These are phyloP conservation scores for Chaetoceros tenuissimus DNA, from an alignment of 108 stramenopile species.

Conservation along the genomic window DNA sequence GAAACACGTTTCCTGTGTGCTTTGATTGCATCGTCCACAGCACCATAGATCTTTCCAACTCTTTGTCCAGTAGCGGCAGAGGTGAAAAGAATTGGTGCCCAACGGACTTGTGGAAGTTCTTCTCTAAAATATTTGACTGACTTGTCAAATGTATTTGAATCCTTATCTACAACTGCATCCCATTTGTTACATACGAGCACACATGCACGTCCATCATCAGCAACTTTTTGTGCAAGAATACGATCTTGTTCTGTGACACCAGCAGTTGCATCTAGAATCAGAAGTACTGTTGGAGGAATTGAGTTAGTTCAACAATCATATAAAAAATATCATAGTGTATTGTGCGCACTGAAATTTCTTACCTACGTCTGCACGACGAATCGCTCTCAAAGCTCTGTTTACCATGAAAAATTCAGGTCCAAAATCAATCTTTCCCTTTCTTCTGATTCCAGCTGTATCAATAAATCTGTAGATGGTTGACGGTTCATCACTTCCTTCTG, in stretches of 20 bases:
- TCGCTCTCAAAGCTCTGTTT: constrained; percentile 91
- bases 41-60: constrained; percentile 86
- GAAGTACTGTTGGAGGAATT: constrained; percentile 39
- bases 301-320: background rate
- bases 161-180: constrained; percentile 95
- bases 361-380: constrained; percentile 90
- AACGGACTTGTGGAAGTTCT: constrained; percentile 82
- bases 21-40: constrained; percentile 75
- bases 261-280: constrained; percentile 92
- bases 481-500: constrained; percentile 30
- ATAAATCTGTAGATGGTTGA: constrained; percentile 89
- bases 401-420: constrained; percentile 98
- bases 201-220: constrained; percentile 93
- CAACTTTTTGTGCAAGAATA: constrained; percentile 82
- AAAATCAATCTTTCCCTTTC: constrained; percentile 90
- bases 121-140: constrained; percentile 81
- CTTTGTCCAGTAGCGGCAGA: constrained; percentile 93
- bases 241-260: constrained; percentile 96
- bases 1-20: constrained; percentile 83
- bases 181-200: constrained; percentile 97
- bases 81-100: constrained; percentile 95
- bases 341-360: constrained; percentile 2
- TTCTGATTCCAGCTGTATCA: constrained; percentile 97
- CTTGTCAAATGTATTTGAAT: constrained; percentile 72
- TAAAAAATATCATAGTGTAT: constrained; percentile 1